Evolutionary conservation across 345 rosid species (phyloP), one percentile per base, ranked within the genome.

Genomic region (Euclidium syriacum): DNA sequence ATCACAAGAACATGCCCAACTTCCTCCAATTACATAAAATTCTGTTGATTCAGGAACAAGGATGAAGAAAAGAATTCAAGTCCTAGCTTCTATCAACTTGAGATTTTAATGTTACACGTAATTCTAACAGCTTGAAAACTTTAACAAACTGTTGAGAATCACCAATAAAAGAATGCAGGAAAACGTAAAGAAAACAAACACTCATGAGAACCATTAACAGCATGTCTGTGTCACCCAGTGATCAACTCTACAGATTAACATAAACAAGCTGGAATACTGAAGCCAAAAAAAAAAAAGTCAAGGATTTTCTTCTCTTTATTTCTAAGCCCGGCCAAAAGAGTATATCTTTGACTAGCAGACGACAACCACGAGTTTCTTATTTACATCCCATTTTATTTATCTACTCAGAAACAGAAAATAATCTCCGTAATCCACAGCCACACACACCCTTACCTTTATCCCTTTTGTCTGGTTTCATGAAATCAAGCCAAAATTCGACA

Each of bases 381-480:
- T 65, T 63, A 38, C 14, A 52, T 19, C 22, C 23, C 8, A 7
- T 11, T 23, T 32, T 44, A 9, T 58, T 49, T 39, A 32, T 49
- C 58, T 40, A 51, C 53, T 50, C 33, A n/a, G 10, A 15, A 18
- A 36, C 50, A 23, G 60, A 27, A 27, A 36, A 36, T 6, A 4
- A 29, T 49, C 27, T 67, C 29, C 10, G 26, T 53, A 15, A 70
- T 53, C 62, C 74, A 52, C 74, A 70, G 51, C 74, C 74, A 53
- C 74, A 62, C 61, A 27, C 23, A 64, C 53, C 35, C 30, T n/a
- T 36, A 6, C 4, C 65, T 38, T 70, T 70, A 70, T 44, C 74
- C 24, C 42, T 6, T 56, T 42, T 10, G 57, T 27, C 10, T 36
- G 23, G 14, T 47, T 52, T 9, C 40, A 69, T 4, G 19, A 42